phyloP scores from a whole-genome alignment of 2,329 filamentous ascomycete genomes.

The Beauveria asiatica region DNA sequence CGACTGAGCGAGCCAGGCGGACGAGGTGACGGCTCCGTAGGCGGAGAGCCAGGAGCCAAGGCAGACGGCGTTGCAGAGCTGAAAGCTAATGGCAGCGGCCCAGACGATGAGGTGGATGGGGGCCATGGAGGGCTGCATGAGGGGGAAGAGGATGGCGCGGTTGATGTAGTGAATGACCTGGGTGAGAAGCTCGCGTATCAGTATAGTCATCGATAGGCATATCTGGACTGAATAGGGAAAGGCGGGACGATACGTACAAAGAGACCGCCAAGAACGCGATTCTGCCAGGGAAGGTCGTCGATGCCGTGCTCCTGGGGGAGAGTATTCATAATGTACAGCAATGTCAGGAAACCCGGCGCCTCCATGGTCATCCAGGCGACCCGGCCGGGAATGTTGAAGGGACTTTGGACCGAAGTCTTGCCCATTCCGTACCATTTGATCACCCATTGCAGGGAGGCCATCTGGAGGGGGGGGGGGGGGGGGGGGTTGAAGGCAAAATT shows the following conservation, averaged over 20 bases:
- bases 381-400: constrained; percentile 80
- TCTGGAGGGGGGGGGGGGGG: constrained; percentile 37
- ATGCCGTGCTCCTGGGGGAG: constrained; percentile 53
- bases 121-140: constrained; percentile 86
- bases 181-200: not conserved
- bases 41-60: constrained; percentile 76
- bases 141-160: constrained; percentile 73
- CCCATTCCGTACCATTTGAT: constrained; percentile 82
- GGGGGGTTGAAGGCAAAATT: not conserved
- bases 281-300: constrained; percentile 61
- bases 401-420: constrained; percentile 71
- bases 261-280: constrained; percentile 64
- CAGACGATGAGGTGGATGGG: constrained; percentile 70
- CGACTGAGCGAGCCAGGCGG: constrained; percentile 36
- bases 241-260: constrained; percentile 38
- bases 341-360: constrained; percentile 62
- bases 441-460: constrained; percentile 66
- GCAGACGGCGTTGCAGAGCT: constrained; percentile 69
- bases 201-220: not conserved
- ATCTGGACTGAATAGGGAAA: not conserved
- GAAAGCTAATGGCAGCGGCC: constrained; percentile 58
- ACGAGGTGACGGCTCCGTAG: constrained; percentile 59
- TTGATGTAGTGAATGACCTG: constrained; percentile 81
- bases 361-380: constrained; percentile 89
- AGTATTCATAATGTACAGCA: constrained; percentile 70